phyloP scores from a whole-genome alignment of 2,329 filamentous ascomycete genomes.

The Rasamsonia emersonii region DNA sequence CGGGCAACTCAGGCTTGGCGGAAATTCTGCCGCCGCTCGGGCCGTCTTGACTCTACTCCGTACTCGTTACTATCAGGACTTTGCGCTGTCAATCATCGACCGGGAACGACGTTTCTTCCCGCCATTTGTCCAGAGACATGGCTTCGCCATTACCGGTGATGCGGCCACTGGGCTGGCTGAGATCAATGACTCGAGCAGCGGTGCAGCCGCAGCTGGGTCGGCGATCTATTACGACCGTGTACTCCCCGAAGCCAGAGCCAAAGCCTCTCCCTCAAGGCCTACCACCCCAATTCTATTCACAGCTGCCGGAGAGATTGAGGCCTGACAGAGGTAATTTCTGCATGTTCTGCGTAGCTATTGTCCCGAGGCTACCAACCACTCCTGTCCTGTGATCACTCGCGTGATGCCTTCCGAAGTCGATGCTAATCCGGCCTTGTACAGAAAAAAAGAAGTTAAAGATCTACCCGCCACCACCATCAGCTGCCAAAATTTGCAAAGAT shows the following conservation, averaged over 20 bases:
- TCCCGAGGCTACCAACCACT: not conserved
- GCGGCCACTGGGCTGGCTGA: constrained; percentile 65
- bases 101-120: constrained; percentile 10
- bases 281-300: constrained; percentile 33
- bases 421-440: constrained; percentile 12
- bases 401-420: too few relatives aligned
- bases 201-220: constrained; percentile 41
- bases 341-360: not conserved
- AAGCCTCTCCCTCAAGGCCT: constrained; percentile 33
- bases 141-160: constrained; percentile 46
- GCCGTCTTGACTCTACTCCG: constrained; percentile 20
- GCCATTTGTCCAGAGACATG: constrained; percentile 38
- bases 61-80: constrained; percentile 4
- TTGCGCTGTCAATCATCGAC: constrained; percentile 6
- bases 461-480: constrained; percentile 41
- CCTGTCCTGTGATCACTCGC: too few relatives aligned
- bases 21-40: constrained; percentile 28
- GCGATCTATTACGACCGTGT: constrained; percentile 44
- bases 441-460: constrained; percentile 44
- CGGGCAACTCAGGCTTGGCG: constrained; percentile 24
- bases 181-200: constrained; percentile 49
- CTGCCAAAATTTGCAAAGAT: constrained; percentile 39
- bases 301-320: constrained; percentile 31
- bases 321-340: constrained; percentile 27
- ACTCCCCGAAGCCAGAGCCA: constrained; percentile 34